Conservation (phyloP, 2,329 filamentous ascomycete genomes). For the Ophiostoma pallidulum region DNA sequence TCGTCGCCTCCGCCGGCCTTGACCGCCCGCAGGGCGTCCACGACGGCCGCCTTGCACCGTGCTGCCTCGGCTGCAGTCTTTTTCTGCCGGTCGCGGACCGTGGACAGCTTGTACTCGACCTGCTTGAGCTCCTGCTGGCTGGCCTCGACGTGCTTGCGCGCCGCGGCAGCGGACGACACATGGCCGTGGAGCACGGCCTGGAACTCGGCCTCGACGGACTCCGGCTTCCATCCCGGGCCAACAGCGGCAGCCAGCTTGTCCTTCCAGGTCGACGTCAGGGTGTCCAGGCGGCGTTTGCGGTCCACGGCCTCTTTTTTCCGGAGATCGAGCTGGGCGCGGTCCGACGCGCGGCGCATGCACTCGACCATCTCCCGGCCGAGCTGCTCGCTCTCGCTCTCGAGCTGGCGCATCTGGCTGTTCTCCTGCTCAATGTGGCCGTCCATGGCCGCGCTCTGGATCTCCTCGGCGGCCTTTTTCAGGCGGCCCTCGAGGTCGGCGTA, state of each 20-base stretch:
- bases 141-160: constrained; percentile 61
- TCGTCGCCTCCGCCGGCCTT: constrained; percentile 24
- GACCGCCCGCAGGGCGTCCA: constrained; percentile 37
- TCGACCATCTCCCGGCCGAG: constrained; percentile 75
- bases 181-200: constrained; percentile 53
- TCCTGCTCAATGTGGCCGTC: constrained; percentile 61
- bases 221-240: constrained; percentile 56
- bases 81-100: constrained; percentile 52
- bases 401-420: constrained; percentile 53
- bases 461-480: constrained; percentile 52
- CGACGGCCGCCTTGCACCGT: constrained; percentile 48
- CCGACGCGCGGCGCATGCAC: constrained; percentile 69
- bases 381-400: constrained; percentile 63
- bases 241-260: constrained; percentile 59
- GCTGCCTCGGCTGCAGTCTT: constrained; percentile 55
- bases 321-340: constrained; percentile 75
- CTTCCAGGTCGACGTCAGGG: constrained; percentile 65
- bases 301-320: constrained; percentile 72
- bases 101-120: constrained; percentile 62
- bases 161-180: constrained; percentile 48
- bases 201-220: constrained; percentile 61
- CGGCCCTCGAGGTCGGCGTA: constrained; percentile 58
- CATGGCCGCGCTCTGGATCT: constrained; percentile 54
- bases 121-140: constrained; percentile 65
- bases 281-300: constrained; percentile 64